Evolutionary conservation across 2,329 filamentous ascomycete species (phyloP).

Genomic region (Zalaria obscura): DNA sequence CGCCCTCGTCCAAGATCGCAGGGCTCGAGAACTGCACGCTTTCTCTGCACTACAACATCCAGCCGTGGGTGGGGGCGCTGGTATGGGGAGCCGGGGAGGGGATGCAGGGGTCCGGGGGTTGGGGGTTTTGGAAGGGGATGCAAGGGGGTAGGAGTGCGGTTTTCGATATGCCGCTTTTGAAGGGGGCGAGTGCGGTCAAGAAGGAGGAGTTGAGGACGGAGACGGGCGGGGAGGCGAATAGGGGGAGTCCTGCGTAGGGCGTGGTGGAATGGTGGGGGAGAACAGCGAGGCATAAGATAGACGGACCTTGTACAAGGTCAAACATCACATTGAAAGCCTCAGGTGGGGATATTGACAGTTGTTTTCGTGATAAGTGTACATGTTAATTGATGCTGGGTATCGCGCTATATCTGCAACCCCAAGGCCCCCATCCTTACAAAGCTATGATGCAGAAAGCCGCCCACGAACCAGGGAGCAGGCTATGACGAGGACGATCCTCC

Average conservation of each 20-base stretch:
- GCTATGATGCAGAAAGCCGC: too few relatives aligned
- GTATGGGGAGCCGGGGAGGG: constrained; percentile 58
- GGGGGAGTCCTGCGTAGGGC: constrained; percentile 25
- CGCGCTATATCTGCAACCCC: too few relatives aligned
- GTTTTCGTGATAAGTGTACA: too few relatives aligned
- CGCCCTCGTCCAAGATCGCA: constrained; percentile 67
- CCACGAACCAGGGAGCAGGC: too few relatives aligned
- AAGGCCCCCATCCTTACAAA: too few relatives aligned
- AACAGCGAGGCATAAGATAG: too few relatives aligned
- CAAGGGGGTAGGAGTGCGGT: constrained; percentile 48
- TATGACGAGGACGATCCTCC: too few relatives aligned
- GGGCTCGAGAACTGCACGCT: constrained; percentile 60
- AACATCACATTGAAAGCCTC: too few relatives aligned
- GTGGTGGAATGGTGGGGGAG: too few relatives aligned
- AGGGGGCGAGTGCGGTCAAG: constrained; percentile 18
- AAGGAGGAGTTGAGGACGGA: constrained; percentile 32
- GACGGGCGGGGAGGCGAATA: constrained; percentile 33
- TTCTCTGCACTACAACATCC: constrained; percentile 85
- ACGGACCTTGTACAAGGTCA: too few relatives aligned
- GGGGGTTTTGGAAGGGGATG: constrained; percentile 51
- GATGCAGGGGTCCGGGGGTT: constrained; percentile 6
- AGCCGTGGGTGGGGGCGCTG: constrained; percentile 86
- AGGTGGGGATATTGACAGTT: too few relatives aligned
- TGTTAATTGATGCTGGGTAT: too few relatives aligned
- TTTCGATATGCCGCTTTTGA: constrained; percentile 50